These are phyloP conservation scores for Barnettozyma pratensis DNA, from an alignment of 805 yeast genomes.

Conservation along the genomic window DNA sequence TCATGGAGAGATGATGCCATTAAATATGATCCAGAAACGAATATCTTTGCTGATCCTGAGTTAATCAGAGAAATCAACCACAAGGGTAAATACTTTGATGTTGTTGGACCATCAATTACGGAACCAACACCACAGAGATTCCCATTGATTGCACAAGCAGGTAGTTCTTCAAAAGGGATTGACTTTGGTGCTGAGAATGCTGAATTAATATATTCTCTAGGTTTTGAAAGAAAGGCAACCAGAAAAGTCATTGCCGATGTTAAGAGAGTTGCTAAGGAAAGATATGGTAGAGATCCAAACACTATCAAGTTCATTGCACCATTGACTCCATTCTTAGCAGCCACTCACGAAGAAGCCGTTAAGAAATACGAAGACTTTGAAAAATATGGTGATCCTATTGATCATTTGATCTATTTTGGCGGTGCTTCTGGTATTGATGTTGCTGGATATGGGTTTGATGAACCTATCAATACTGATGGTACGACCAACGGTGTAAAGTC, in stretches of 20 bases:
- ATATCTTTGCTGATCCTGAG: conserved; percentile 30
- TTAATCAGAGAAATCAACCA: conserved; percentile 34
- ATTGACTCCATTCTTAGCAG: conserved; percentile 33
- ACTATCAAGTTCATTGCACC: conserved; percentile 36
- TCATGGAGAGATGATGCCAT: conserved; percentile 39
- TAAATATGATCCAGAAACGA: conserved; percentile 21
- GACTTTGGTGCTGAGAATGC: conserved; percentile 39
- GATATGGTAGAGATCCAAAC: conserved; percentile 32
- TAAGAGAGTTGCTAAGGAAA: conserved; percentile 27
- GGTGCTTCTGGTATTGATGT: conserved; percentile 43
- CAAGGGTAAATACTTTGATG: conserved; percentile 33
- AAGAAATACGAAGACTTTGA: conserved; percentile 24
- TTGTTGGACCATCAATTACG: conserved; percentile 35
- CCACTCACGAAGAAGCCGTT: conserved; percentile 37
- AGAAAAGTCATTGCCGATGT: conserved; percentile 26
- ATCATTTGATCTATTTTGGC: conserved; percentile 34
- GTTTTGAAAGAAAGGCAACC: conserved; percentile 25
- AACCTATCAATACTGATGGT: conserved; percentile 28
- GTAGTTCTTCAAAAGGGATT: conserved; percentile 34
- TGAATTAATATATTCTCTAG: conserved; percentile 35
- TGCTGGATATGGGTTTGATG: conserved; percentile 30
- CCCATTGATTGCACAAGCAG: conserved; percentile 40
- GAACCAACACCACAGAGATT: conserved; percentile 39
- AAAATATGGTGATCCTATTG: conserved; percentile 33
- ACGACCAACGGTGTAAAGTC: conserved; percentile 30